These are phyloP conservation scores for Lactarius sanguifluus DNA, from an alignment of 768 basidiomycete genomes.

Conservation along the genomic window DNA sequence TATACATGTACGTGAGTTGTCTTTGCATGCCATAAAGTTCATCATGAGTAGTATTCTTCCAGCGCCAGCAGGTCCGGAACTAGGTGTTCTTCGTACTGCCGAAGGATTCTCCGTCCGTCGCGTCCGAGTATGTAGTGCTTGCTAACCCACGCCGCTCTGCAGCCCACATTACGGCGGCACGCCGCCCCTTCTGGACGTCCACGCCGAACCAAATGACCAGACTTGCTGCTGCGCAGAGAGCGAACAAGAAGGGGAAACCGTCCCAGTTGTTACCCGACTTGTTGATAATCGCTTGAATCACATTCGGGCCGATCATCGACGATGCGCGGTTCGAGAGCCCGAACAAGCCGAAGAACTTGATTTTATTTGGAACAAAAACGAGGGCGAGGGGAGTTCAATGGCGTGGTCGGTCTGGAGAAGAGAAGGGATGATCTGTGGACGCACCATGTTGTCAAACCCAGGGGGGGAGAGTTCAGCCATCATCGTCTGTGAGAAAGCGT, in stretches of 20 bases:
- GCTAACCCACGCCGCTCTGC: slow-evolving; percentile 29
- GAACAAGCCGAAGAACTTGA: slow-evolving; percentile 84
- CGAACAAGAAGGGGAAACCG: slow-evolving; percentile 84
- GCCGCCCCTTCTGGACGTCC: slow-evolving; percentile 40
- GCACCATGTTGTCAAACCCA: slow-evolving; percentile 79
- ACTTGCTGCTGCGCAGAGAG: slow-evolving; percentile 62
- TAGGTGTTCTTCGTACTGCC: background rate
- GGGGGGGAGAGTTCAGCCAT: slow-evolving; percentile 88
- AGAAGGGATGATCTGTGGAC: background rate
- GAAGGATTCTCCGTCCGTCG: background rate
- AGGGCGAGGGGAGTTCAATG: background rate
- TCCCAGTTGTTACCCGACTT: slow-evolving; percentile 72
- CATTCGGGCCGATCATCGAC: slow-evolving; percentile 86
- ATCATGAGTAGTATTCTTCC: background rate
- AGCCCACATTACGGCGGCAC: slow-evolving; percentile 43
- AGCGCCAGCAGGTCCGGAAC: background rate
- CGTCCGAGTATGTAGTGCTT: background rate
- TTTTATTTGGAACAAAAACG: background rate
- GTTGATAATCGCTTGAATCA: slow-evolving; percentile 81
- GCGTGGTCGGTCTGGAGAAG: background rate
- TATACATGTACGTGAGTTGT: too few relatives aligned
- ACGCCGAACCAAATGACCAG: slow-evolving; percentile 73
- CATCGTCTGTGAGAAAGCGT: slow-evolving; percentile 83
- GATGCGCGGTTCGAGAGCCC: slow-evolving; percentile 82
- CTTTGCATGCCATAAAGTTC: too few relatives aligned